Conservation (phyloP, 805 yeast genomes). For the Yamadazyma ubonensis region DNA sequence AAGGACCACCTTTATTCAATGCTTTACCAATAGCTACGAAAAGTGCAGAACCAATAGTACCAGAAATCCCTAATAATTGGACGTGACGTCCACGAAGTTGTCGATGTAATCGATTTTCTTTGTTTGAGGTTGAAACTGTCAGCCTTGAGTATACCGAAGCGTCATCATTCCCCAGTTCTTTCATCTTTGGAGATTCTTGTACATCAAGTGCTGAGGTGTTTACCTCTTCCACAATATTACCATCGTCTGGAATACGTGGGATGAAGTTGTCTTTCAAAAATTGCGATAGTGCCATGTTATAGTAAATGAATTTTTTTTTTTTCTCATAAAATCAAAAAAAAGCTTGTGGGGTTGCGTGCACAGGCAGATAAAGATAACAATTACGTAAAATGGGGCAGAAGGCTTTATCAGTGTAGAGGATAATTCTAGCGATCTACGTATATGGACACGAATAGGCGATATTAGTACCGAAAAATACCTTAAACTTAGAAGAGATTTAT, state of each 20-base stretch:
- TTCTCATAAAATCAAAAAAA: not conserved
- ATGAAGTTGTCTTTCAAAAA: constrained; percentile 18
- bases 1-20: constrained; percentile 68
- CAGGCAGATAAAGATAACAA: constrained; percentile 1
- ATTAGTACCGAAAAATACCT: too few relatives aligned
- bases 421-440: not conserved
- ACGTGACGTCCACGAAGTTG: constrained; percentile 67
- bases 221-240: constrained; percentile 1
- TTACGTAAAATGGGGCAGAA: not conserved
- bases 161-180: constrained; percentile 4
- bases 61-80: constrained; percentile 76
- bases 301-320: constrained; percentile 1
- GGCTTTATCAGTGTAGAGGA: not conserved
- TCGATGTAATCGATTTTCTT: constrained; percentile 30
- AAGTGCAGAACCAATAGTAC: constrained; percentile 78
- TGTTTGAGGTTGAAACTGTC: constrained; percentile 16
- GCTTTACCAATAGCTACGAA: constrained; percentile 72
- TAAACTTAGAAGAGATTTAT: too few relatives aligned
- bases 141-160: constrained; percentile 17
- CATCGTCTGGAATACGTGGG: constrained; percentile 14
- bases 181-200: not conserved
- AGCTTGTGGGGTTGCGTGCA: constrained; percentile 7
- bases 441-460: too few relatives aligned
- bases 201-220: not conserved
- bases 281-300: constrained; percentile 8